Percentiles rank a stretch among this genome's conserved stretches.
These are phyloP conservation scores for Alternaria sp. DNA, from an alignment of 2,329 filamentous ascomycete genomes.

Conservation along the genomic window DNA sequence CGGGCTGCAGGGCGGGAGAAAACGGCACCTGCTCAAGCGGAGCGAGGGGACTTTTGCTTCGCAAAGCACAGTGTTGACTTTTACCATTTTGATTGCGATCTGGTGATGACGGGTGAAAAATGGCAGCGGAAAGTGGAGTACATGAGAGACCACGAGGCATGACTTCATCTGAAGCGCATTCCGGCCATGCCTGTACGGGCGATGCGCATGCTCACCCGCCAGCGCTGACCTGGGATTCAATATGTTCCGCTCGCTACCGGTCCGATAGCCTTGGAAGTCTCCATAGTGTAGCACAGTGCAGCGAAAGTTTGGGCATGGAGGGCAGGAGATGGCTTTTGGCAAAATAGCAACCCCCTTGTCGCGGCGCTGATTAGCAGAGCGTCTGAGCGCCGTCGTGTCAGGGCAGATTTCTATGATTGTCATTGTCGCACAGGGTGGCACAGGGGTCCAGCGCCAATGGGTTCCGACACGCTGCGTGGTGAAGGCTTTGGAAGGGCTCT, in stretches of 20 bases:
- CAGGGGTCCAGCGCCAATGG: conserved; percentile 26
- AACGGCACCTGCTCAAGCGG: conserved; percentile 3
- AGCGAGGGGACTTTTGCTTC: not conserved
- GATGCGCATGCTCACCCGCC: conserved; percentile 33
- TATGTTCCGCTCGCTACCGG: conserved; percentile 36
- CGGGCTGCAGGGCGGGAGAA: conserved; percentile 17
- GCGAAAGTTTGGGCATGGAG: not conserved
- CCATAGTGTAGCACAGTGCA: conserved; percentile 12
- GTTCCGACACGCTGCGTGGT: conserved; percentile 13
- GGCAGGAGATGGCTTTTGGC: conserved; percentile 11
- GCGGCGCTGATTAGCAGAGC: conserved; percentile 8
- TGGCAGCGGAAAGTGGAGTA: conserved; percentile 10
- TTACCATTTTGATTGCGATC: conserved; percentile 9
- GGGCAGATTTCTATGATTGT: conserved; percentile 21
- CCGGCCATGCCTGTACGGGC: conserved; percentile 22
- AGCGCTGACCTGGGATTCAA: conserved; percentile 16
- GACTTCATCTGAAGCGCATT: conserved; percentile 24
- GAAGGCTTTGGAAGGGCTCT: conserved; percentile 13
- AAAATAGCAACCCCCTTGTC: conserved; percentile 24
- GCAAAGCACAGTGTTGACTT: conserved; percentile 15
- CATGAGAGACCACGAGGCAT: conserved; percentile 24
- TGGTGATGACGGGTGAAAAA: conserved; percentile 16
- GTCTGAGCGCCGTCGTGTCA: conserved; percentile 25
- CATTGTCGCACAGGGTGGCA: conserved; percentile 25
- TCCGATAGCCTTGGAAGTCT: conserved; percentile 10